Evolutionary conservation across 1,139 yeast species (phyloP), one percentile per base, ranked within the genome.

Genomic region (Pichia sp.): DNA sequence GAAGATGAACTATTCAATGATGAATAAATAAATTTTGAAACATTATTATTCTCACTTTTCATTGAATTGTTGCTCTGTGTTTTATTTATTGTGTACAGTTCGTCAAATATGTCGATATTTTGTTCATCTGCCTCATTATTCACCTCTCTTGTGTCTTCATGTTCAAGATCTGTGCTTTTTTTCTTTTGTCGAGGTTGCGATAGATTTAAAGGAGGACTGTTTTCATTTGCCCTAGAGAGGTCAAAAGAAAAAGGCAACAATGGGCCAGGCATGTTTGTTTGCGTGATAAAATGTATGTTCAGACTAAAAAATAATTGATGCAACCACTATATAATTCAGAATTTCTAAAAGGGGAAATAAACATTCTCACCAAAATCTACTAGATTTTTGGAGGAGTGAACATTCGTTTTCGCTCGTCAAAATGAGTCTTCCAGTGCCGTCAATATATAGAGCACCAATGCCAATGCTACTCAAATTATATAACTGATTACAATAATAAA

Each of bases 231-330:
- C n/a, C 55, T 40, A 3, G 60, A 55, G 6, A 43, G 40, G 40
- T 55, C 54, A 36, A 45, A 56, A 4, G 60, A 51, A 42, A 56
- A 45, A 2, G 61, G 61, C 10, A 56, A 44, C 22, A 56, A 44
- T 8, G 54, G 53, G n/a, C 46, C 46, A 46, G 40, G 32, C 47
- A 44, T 44, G 6, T 5, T n/a, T 6, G n/a, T n/a, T n/a, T n/a
- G n/a, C n/a, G n/a, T n/a, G n/a, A n/a, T n/a, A n/a, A n/a, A n/a
- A 10, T 18, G 9, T 10, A 45, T 44, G 24, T 5, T 11, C 7
- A 7, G n/a, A 26, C 6, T n/a, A 20, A 11, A 14, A 20, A 8
- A 5, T 4, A 5, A 14, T 19, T 6, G 11, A 23, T 23, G 25
- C 25, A 9, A 23, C 9, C 9, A 23, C 25, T 9, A 9, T 23